phyloP scores from a whole-genome alignment of 2,329 filamentous ascomycete genomes.

The Chrysosporium queenslandicum region DNA sequence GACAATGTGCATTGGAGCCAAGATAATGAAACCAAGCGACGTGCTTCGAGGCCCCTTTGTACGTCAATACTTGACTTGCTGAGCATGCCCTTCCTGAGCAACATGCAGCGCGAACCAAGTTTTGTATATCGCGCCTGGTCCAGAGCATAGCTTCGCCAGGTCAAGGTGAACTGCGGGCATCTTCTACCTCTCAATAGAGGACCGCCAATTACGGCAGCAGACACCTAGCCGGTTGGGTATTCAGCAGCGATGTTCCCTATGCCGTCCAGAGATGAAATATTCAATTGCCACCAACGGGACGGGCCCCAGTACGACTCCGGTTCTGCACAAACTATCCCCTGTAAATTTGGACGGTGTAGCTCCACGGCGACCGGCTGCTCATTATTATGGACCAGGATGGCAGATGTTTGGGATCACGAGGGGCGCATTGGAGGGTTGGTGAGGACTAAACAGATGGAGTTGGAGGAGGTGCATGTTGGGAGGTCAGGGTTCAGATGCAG shows the following conservation, averaged over 20 bases:
- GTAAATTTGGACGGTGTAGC: background rate
- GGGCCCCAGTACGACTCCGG: slow-evolving; percentile 7
- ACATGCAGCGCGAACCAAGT: background rate
- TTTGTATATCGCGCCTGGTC: background rate
- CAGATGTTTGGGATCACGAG: background rate
- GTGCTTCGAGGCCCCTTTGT: background rate
- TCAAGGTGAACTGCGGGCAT: too few relatives aligned
- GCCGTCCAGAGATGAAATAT: background rate
- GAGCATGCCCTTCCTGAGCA: background rate
- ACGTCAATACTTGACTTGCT: background rate
- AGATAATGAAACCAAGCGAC: background rate
- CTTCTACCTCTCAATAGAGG: background rate
- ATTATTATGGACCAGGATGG: background rate
- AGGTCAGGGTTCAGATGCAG: background rate
- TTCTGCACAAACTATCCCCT: background rate
- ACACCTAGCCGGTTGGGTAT: too few relatives aligned
- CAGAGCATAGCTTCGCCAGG: too few relatives aligned
- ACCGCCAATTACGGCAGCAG: background rate
- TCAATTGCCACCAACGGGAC: background rate
- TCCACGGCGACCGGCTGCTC: background rate
- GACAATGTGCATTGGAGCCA: background rate
- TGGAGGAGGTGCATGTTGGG: background rate
- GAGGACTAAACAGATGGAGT: too few relatives aligned
- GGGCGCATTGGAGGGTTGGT: background rate
- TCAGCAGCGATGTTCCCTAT: background rate